Base-by-base conservation (phyloP, 2,329 filamentous ascomycete genomes). In the Alternaria solani region DNA sequence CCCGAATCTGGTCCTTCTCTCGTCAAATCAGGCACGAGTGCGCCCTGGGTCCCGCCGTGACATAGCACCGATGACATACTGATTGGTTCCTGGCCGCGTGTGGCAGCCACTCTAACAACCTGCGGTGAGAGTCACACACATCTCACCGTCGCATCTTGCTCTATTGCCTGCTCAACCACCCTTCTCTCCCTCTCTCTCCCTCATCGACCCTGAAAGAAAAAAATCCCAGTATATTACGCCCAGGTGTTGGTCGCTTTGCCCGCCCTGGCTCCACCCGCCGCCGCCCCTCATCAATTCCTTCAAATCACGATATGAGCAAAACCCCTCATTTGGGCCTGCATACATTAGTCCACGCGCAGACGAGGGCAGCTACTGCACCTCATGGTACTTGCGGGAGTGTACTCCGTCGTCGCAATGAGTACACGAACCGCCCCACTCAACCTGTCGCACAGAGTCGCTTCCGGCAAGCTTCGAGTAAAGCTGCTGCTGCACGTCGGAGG, bases 121-220 rank as follows among this genome's bases (percentile, higher is more conserved):
- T 71, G 68, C 71, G 69, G 71, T 72, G 71, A 71, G 67, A 51
- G 64, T 63, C 43, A 58, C 64, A 68, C 63, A 59, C 49, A 54
- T 42, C 54, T 58, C 60, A 42, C 36, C 59, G 55, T 63, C 61
- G 66, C 65, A 64, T 34, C 46, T 49, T 34, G 46, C 51, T 36
- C 32, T 36, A 14, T 12, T 36, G 32, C 55, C 56, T 26, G 12
- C 20, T 32, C 38, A 41, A 26, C 49, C 44, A 46, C 48, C 52
- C 26, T 36, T 34, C 55, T 26, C 41, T 25, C 38, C 42, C 32
- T 34, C 41, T 25, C 36, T 42, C 39, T 34, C 20, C 23, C n/a
- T n/a, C n/a, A n/a, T 52, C 41, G 7, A 28, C 32, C 25, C 39
- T 23, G 18, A n/a, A 32, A n/a, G 12, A 20, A 28, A 28, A 30